Conservation (phyloP, 768 basidiomycete species). For the Mycena alexandri region DNA sequence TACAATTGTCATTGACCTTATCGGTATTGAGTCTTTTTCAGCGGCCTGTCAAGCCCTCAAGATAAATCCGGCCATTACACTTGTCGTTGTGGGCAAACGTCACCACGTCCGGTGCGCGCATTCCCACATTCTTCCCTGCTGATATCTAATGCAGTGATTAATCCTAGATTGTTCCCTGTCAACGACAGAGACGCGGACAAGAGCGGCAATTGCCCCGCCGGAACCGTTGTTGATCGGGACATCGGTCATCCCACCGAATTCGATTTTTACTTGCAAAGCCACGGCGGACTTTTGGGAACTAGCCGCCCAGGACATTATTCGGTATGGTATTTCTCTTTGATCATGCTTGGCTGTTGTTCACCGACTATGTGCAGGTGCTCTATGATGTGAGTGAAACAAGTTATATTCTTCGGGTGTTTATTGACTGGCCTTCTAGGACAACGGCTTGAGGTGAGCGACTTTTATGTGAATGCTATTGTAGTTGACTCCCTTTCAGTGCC, state of each 20-base stretch:
- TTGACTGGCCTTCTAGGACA: slow-evolving; percentile 52
- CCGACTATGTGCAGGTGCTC: slow-evolving; percentile 47
- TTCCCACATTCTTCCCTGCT: neutral
- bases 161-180: slow-evolving; percentile 60
- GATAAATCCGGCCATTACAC: slow-evolving; percentile 76
- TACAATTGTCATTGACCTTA: slow-evolving; percentile 38
- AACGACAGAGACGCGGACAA: slow-evolving; percentile 63
- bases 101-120: slow-evolving; percentile 68
- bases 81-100: slow-evolving; percentile 85
- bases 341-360: neutral
- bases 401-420: neutral
- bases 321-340: slow-evolving; percentile 46
- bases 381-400: slow-evolving; percentile 53
- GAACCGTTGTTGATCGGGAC: slow-evolving; percentile 81
- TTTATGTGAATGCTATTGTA: slow-evolving; percentile 6
- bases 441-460: slow-evolving; percentile 66
- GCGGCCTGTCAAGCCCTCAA: slow-evolving; percentile 72
- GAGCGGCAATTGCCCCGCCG: slow-evolving; percentile 81
- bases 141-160: neutral
- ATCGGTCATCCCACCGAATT: slow-evolving; percentile 80
- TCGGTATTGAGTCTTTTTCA: slow-evolving; percentile 47
- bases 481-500: slow-evolving; percentile 52
- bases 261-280: slow-evolving; percentile 85
- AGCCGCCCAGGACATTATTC: slow-evolving; percentile 66
- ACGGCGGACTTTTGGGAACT: slow-evolving; percentile 83